phyloP scores from a whole-genome alignment of 73 alveolate genomes.

The Blepharisma japonicum region DNA sequence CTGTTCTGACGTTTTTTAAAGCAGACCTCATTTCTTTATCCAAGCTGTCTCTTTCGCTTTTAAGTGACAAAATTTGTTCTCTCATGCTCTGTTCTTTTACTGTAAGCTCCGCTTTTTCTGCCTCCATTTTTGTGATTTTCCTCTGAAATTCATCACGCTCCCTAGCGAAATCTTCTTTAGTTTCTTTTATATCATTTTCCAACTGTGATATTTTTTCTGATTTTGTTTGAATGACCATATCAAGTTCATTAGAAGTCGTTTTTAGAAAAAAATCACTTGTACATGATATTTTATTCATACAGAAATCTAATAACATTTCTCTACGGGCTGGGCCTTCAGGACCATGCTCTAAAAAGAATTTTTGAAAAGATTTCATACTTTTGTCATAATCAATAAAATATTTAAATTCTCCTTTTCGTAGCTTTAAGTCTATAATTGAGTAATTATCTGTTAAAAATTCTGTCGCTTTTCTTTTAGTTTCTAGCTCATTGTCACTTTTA shows the following conservation, averaged over 20 bases:
- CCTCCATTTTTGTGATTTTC: conserved; percentile 56
- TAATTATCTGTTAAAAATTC: conserved; percentile 56
- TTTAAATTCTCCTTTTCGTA: conserved; percentile 62
- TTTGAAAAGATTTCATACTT: conserved; percentile 34
- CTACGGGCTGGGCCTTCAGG: conserved; percentile 31
- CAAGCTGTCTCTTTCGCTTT: conserved; percentile 62
- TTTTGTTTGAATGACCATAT: conserved; percentile 49
- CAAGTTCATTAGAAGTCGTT: conserved; percentile 57
- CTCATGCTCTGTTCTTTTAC: conserved; percentile 69
- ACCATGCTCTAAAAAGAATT: conserved; percentile 21
- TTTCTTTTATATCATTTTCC: conserved; percentile 70
- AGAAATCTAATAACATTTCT: conserved; percentile 21
- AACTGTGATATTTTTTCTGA: conserved; percentile 58
- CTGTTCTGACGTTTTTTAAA: conserved; percentile 56
- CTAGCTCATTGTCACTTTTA: conserved; percentile 18
- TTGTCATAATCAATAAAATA: conserved; percentile 57
- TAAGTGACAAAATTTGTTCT: conserved; percentile 56
- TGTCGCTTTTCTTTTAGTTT: conserved; percentile 35
- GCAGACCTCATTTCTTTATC: conserved; percentile 67
- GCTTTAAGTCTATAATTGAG: conserved; percentile 58
- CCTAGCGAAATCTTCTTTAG: conserved; percentile 49
- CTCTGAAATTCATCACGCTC: conserved; percentile 53
- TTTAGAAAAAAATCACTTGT: conserved; percentile 35
- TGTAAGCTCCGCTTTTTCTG: conserved; percentile 72
- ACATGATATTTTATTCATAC: neutral